phyloP scores from a whole-genome alignment of 345 rosid genomes.

The Turritis glabra region DNA sequence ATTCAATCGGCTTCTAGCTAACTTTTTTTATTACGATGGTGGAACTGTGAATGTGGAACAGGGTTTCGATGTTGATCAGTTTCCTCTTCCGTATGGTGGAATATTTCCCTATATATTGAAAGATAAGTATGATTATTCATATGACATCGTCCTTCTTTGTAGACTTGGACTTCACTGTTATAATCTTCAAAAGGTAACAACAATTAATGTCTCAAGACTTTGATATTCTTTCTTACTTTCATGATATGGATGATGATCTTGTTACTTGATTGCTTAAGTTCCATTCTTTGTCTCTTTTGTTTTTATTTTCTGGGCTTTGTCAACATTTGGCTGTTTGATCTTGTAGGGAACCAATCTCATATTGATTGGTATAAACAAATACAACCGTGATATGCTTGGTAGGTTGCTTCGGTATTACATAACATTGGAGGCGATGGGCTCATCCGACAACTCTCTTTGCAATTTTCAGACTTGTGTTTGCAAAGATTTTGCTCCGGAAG shows the following conservation, averaged over 20 bases:
- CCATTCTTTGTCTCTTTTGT: no score
- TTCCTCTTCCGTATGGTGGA: background rate
- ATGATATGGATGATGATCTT: no score
- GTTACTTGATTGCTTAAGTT: no score
- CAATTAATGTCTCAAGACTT: no score
- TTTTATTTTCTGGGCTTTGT: no score
- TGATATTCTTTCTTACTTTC: no score
- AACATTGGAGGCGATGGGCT: background rate
- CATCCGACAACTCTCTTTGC: background rate
- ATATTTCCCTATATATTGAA: background rate
- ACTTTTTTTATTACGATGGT: no score
- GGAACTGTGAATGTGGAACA: no score
- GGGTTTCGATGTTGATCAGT: background rate
- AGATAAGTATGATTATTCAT: constrained; percentile 1
- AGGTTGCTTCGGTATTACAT: background rate
- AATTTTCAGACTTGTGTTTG: background rate
- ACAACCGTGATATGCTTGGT: background rate
- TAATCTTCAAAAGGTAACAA: background rate
- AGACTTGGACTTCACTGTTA: constrained; percentile 5
- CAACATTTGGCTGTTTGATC: no score
- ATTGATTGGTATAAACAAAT: background rate
- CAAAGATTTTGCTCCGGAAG: no score
- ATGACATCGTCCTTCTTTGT: background rate
- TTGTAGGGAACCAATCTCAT: background rate
- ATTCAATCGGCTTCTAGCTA: no score